Evolutionary conservation across 2,329 filamentous ascomycete species (phyloP).

Genomic region (Stagonosporopsis tanaceti): DNA sequence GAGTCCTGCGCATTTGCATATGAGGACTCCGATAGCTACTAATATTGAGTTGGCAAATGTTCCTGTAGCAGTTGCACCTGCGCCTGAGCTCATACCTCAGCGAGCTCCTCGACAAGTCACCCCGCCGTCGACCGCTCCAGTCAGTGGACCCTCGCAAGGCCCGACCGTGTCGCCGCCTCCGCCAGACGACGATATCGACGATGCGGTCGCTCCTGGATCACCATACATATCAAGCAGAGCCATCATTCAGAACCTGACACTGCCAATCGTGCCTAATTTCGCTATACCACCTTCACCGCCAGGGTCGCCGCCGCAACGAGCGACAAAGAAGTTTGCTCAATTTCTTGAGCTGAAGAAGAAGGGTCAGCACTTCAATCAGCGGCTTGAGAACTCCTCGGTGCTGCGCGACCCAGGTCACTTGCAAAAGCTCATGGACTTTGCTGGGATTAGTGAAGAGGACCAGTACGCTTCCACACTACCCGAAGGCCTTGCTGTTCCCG

Average conservation of each 20-base stretch:
- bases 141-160: conserved; percentile 40
- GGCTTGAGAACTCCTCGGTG: conserved; percentile 71
- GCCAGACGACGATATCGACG: conserved; percentile 21
- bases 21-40: conserved; percentile 57
- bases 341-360: conserved; percentile 81
- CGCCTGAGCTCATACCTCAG: conserved; percentile 17
- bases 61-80: conserved; percentile 26
- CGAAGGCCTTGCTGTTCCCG: conserved; percentile 49
- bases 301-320: conserved; percentile 54
- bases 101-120: conserved; percentile 17
- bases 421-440: conserved; percentile 76
- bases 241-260: conserved; percentile 73
- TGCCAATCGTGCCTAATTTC: conserved; percentile 75
- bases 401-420: conserved; percentile 76
- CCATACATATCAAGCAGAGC: conserved; percentile 73
- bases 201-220: conserved; percentile 55
- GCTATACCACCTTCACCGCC: conserved; percentile 78
- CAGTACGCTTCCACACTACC: conserved; percentile 71
- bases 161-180: conserved; percentile 35
- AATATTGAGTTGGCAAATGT: conserved; percentile 49
- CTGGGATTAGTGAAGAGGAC: conserved; percentile 62
- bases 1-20: conserved; percentile 38
- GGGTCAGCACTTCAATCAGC: conserved; percentile 79
- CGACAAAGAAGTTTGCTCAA: conserved; percentile 73
- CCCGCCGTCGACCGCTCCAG: conserved; percentile 21